Evolutionary conservation across 768 basidiomycete genomes (phyloP).

Genomic region (Sistotremastrum suecicum): DNA sequence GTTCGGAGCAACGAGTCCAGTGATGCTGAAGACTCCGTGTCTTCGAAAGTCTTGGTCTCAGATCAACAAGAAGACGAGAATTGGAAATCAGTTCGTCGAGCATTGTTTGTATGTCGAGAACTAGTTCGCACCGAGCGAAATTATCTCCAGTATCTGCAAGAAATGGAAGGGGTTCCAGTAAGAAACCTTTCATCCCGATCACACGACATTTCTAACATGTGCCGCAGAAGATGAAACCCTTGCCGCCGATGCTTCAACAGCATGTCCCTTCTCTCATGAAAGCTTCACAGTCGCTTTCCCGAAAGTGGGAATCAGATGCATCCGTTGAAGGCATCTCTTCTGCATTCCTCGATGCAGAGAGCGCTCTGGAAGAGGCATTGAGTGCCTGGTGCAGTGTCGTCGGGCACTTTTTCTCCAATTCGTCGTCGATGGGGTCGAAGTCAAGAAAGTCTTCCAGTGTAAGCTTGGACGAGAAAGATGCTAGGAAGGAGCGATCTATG

Average conservation of each 20-base stretch:
- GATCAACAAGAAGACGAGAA: conserved; percentile 8
- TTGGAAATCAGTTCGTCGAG: conserved; percentile 25
- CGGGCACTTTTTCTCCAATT: conserved; percentile 23
- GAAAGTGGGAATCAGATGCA: conserved; percentile 42
- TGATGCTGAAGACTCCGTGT: too few species aligned
- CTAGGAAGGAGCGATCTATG: conserved; percentile 1
- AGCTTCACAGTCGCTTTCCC: conserved; percentile 36
- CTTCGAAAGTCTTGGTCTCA: too few species aligned
- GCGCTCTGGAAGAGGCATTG: conserved; percentile 39
- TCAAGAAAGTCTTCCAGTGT: too few species aligned
- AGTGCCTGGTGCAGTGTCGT: conserved; percentile 43
- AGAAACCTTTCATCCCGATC: conserved; percentile 4
- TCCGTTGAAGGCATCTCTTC: conserved; percentile 51
- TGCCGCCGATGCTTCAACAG: conserved; percentile 27
- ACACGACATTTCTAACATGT: background rate
- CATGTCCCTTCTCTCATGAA: conserved; percentile 37
- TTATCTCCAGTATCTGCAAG: conserved; percentile 24
- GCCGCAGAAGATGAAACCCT: conserved; percentile 14
- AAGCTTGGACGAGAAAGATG: background rate
- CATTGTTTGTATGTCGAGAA: conserved; percentile 32
- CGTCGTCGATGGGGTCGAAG: conserved; percentile 1
- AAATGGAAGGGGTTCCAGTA: conserved; percentile 24
- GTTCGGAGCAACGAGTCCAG: too few species aligned
- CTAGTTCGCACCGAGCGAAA: conserved; percentile 32
- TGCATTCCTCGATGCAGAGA: conserved; percentile 40